These are phyloP conservation scores for Avena eriantha DNA, from an alignment of 176 grass and related monocot species.

Conservation along the genomic window DNA sequence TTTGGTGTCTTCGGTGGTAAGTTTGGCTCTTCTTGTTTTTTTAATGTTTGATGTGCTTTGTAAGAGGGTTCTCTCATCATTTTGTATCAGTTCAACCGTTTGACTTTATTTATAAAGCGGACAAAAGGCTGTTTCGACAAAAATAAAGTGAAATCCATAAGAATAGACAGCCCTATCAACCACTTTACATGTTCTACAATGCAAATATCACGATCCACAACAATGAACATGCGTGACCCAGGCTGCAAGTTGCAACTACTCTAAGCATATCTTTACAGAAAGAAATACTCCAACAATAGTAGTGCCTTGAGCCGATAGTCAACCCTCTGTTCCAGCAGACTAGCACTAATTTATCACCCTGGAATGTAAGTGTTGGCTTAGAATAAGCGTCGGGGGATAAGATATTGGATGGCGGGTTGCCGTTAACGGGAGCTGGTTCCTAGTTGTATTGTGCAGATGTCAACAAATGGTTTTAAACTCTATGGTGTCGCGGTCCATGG, in stretches of 20 bases:
- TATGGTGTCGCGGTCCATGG: background rate
- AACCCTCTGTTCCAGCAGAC: background rate
- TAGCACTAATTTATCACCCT: background rate
- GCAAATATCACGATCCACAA: too few species aligned
- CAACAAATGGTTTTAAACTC: background rate
- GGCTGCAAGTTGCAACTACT: slow-evolving; percentile 11
- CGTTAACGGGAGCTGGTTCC: background rate
- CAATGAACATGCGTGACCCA: background rate
- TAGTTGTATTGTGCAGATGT: background rate
- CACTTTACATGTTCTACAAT: too few species aligned
- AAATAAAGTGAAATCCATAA: too few species aligned
- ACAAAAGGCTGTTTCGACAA: too few species aligned
- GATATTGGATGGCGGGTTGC: background rate
- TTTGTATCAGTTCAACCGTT: too few species aligned
- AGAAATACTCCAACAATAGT: background rate
- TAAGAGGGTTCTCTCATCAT: too few species aligned
- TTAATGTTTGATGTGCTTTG: too few species aligned
- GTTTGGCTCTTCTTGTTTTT: too few species aligned
- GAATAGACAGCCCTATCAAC: too few species aligned
- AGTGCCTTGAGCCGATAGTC: background rate
- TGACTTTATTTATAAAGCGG: too few species aligned
- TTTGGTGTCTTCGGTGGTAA: too few species aligned
- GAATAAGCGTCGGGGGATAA: background rate
- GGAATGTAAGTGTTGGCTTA: background rate
- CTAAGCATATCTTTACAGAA: background rate